phyloP scores from a whole-genome alignment of 768 basidiomycete genomes.

The Pilatotrama ljubarskyi region DNA sequence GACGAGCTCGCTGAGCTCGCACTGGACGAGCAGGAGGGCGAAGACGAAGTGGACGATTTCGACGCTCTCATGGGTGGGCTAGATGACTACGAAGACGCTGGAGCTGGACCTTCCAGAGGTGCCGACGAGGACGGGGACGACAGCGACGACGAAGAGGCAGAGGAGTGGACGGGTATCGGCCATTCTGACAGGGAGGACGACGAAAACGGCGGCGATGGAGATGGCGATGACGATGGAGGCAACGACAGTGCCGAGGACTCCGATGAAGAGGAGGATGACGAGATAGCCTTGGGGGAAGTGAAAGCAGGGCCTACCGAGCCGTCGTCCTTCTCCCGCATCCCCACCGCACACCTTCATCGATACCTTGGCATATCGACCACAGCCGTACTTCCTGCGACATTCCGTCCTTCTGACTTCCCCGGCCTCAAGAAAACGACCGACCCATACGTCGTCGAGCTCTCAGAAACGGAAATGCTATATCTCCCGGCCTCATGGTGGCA shows the following conservation, averaged over 20 bases:
- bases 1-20: conserved; percentile 27
- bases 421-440: conserved; percentile 22
- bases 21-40: conserved; percentile 24
- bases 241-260: conserved; percentile 4
- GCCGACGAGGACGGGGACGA: conserved; percentile 8
- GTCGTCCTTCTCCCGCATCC: conserved; percentile 34
- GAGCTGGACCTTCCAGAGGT: background rate
- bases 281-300: background rate
- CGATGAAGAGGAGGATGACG: conserved; percentile 13
- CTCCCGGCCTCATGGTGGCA: conserved; percentile 37
- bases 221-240: background rate
- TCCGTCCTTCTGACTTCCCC: conserved; percentile 19
- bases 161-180: conserved; percentile 18
- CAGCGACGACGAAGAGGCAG: conserved; percentile 2
- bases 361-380: conserved; percentile 30
- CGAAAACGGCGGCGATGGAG: background rate
- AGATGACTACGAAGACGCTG: conserved; percentile 14
- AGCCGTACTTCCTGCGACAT: conserved; percentile 16
- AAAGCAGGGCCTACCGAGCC: conserved; percentile 23
- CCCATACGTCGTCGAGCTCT: conserved; percentile 32
- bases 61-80: conserved; percentile 28
- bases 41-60: conserved; percentile 30
- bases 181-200: conserved; percentile 6
- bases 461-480: conserved; percentile 35
- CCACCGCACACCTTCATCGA: conserved; percentile 29